Evolutionary conservation across 1,139 yeast genomes (phyloP).

Genomic region (Yamadazyma kanchanaburiensis): DNA sequence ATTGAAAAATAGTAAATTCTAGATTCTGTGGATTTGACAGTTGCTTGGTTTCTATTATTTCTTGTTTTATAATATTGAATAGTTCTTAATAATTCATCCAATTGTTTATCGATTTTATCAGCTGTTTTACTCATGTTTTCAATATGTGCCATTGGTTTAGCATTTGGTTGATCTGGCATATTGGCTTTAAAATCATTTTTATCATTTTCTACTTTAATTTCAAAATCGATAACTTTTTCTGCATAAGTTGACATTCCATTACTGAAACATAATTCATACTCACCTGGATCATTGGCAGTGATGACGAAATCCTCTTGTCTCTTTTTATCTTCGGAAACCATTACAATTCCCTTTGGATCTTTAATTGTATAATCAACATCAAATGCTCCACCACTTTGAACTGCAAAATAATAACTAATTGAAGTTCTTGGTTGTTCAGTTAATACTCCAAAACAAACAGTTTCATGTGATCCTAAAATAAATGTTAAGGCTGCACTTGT

Average conservation of each 20-base stretch:
- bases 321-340: slow-evolving; percentile 60
- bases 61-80: slow-evolving; percentile 88
- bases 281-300: slow-evolving; percentile 68
- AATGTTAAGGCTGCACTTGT: slow-evolving; percentile 61
- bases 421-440: slow-evolving; percentile 62
- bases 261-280: slow-evolving; percentile 88
- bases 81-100: slow-evolving; percentile 60
- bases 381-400: slow-evolving; percentile 85
- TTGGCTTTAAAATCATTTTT: slow-evolving; percentile 50
- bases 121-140: slow-evolving; percentile 61
- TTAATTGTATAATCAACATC: slow-evolving; percentile 77
- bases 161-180: slow-evolving; percentile 62
- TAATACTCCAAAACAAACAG: slow-evolving; percentile 73
- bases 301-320: slow-evolving; percentile 86
- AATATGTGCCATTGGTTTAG: slow-evolving; percentile 54
- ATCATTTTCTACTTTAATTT: slow-evolving; percentile 61
- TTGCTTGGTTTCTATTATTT: slow-evolving; percentile 86
- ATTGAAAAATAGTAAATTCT: slow-evolving; percentile 84
- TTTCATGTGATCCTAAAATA: slow-evolving; percentile 72
- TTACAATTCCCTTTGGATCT: slow-evolving; percentile 61
- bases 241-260: slow-evolving; percentile 86
- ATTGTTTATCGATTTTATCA: slow-evolving; percentile 61
- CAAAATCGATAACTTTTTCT: slow-evolving; percentile 87
- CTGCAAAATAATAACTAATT: slow-evolving; percentile 84
- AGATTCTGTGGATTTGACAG: slow-evolving; percentile 84